These are phyloP conservation scores for Hericium coralloides DNA, from an alignment of 768 basidiomycete genomes.

Conservation along the genomic window DNA sequence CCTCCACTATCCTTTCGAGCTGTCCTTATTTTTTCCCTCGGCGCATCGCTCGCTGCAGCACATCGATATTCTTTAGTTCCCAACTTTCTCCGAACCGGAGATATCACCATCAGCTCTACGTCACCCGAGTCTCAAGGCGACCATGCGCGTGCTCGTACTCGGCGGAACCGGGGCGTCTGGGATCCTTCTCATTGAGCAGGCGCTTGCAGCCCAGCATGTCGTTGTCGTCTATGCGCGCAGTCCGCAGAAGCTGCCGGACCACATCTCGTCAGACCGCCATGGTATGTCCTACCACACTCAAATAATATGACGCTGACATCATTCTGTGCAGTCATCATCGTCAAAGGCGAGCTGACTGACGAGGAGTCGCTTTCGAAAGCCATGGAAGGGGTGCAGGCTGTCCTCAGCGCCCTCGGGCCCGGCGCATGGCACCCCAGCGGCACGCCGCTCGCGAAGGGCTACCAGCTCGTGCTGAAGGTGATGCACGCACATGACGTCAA, in stretches of 20 bases:
- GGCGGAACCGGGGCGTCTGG: slow-evolving; percentile 63
- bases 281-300: neutral
- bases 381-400: slow-evolving; percentile 47
- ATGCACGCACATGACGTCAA: slow-evolving; percentile 46
- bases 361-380: slow-evolving; percentile 39
- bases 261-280: slow-evolving; percentile 33
- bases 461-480: slow-evolving; percentile 41
- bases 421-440: slow-evolving; percentile 29
- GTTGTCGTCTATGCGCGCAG: slow-evolving; percentile 57
- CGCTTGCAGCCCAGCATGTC: slow-evolving; percentile 34
- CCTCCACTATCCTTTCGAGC: too few species aligned
- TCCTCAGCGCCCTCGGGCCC: slow-evolving; percentile 63
- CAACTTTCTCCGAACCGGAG: too few species aligned
- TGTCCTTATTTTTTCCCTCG: too few species aligned
- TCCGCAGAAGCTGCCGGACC: slow-evolving; percentile 51
- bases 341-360: slow-evolving; percentile 51
- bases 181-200: slow-evolving; percentile 45
- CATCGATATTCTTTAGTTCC: too few species aligned
- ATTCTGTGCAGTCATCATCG: slow-evolving; percentile 28
- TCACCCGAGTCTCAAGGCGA: neutral
- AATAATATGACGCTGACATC: neutral
- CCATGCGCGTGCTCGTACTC: slow-evolving; percentile 36
- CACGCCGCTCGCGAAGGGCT: slow-evolving; percentile 56
- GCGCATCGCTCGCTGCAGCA: too few species aligned
- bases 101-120: too few species aligned